Evolutionary conservation across 1,284 basidiomycete genomes (phyloP), one percentile per base, ranked within the genome.

Genomic region (Naganishia albida): DNA sequence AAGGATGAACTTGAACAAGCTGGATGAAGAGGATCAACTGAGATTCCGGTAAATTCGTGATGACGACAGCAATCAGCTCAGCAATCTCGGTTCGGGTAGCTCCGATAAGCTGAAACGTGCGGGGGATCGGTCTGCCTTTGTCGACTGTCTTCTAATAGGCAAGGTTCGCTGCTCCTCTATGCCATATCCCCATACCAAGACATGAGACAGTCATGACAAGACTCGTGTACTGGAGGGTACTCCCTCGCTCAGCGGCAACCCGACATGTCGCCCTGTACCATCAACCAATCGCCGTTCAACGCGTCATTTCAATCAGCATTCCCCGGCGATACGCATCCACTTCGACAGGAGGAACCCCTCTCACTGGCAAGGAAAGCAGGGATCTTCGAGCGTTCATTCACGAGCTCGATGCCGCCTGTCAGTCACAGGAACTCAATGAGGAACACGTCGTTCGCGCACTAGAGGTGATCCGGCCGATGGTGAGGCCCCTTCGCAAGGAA

Each of bases 381-480:
- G n/a, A 50, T 20, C 38, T 60, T 13, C 34, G 26, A 12, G n/a
- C 38, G 18, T 26, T 60, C 23, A 40, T 49, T 7, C 8, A 18
- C 18, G 38, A 50, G 16, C 46, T 60, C 28, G 16, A 20, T 16
- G 50, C 10, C 46, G 46, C 57, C 13, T 20, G 12, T 12, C 23
- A 38, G 12, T 3, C 28, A 8, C 30, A 18, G n/a, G 20, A 60
- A 6, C 8, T 34, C 18, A 40, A 18, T 8, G 46, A 60, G 26
- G 46, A 40, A 40, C 28, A 50, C 20, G 30, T 60, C 38, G 4
- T 60, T 7, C 46, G 39, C 15, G 46, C 57, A 7, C 25, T 60
- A 10, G 46, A 50, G 10, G 57, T 60, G 34, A 60, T 60, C 30
- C 46, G 57, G 12, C 48, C 57, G 46, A 60, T 60, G 34, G 57